phyloP scores from a whole-genome alignment of 2,329 filamentous ascomycete genomes.

The Eutypa lata region DNA sequence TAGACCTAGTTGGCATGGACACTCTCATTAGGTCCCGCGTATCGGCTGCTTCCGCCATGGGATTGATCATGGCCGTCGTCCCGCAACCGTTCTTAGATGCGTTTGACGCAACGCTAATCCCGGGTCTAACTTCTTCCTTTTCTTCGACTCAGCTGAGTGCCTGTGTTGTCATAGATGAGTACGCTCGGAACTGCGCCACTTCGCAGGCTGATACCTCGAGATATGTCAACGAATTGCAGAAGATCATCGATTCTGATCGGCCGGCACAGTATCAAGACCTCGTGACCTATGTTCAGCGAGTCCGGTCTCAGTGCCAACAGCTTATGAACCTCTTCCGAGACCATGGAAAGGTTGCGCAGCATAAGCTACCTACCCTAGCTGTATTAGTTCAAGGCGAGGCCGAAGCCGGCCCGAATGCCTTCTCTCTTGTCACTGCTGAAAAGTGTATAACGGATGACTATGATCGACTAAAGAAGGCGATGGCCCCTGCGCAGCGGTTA shows the following conservation, averaged over 20 bases:
- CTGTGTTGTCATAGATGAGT: constrained; percentile 84
- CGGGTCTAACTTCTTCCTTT: constrained; percentile 67
- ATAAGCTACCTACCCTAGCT: constrained; percentile 75
- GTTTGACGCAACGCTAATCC: constrained; percentile 64
- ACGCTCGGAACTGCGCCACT: constrained; percentile 58
- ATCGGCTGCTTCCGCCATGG: constrained; percentile 82
- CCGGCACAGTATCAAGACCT: constrained; percentile 85
- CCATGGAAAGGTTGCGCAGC: constrained; percentile 74
- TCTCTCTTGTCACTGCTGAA: constrained; percentile 83
- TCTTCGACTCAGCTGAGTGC: constrained; percentile 85
- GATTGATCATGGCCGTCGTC: constrained; percentile 75
- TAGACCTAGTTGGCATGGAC: constrained; percentile 89
- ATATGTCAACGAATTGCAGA: constrained; percentile 64
- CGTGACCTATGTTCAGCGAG: constrained; percentile 83
- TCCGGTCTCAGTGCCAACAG: constrained; percentile 86
- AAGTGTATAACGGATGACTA: constrained; percentile 84
- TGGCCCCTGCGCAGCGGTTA: constrained; percentile 83
- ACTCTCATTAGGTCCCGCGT: constrained; percentile 84
- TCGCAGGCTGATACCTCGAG: constrained; percentile 50
- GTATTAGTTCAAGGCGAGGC: constrained; percentile 92
- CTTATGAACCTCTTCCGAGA: constrained; percentile 90
- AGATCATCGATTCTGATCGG: constrained; percentile 77
- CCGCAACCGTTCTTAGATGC: constrained; percentile 59
- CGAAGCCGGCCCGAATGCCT: constrained; percentile 87
- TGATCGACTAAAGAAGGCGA: constrained; percentile 81